Base-by-base conservation (phyloP, 352 stramenopile species). In the Globisporangium abappressorium region DNA sequence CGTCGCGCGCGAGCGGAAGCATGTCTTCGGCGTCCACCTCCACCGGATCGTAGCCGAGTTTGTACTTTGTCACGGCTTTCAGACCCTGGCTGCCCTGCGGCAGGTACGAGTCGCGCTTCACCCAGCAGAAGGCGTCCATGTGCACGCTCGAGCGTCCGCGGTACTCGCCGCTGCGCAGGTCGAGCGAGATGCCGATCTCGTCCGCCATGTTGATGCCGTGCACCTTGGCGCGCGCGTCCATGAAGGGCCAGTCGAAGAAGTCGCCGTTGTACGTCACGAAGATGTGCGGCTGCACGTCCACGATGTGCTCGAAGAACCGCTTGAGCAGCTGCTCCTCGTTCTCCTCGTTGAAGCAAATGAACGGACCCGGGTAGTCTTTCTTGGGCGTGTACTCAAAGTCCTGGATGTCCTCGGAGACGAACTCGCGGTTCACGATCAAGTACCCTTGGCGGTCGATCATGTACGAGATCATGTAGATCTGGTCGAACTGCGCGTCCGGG, bases 191-290 rank as follows among this genome's bases (percentile, higher is more conserved):
- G 12, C 97, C 97, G 38, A 98, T 82, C 70, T 98, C 90, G 33
- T 78, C 79, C 7, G 78, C 81, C 73, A 99, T 79, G 70, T 98
- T 85, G 63, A 99, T 93, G 14, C 89, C 92, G 72, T 99, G 90
- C n/a, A 89, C 65, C 61, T 92, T 81, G 18, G 92, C 91, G 28
- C 98, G 88, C n/a, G 82, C 75, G 30, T 99, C 95, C 24, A 99
- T 79, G 79, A 99, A 99, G 0, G 97, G 97, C 97, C 97, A 99
- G 90, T 99, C 98, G 78, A 99, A 99, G 67, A 97, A 99, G 74
- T 99, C 98, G 53, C 98, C 98, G 84, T 99, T 99, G 81, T 99
- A 99, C 14, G 97, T 99, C 26, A 99, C 98, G 66, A 98, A 98
- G 76, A 99, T 98, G 78, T 99, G 97, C 22, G 98, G 98, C 57